These are phyloP conservation scores for Coemansia sp. DNA, from an alignment of 192 early-diverging fungal species.

Conservation along the genomic window DNA sequence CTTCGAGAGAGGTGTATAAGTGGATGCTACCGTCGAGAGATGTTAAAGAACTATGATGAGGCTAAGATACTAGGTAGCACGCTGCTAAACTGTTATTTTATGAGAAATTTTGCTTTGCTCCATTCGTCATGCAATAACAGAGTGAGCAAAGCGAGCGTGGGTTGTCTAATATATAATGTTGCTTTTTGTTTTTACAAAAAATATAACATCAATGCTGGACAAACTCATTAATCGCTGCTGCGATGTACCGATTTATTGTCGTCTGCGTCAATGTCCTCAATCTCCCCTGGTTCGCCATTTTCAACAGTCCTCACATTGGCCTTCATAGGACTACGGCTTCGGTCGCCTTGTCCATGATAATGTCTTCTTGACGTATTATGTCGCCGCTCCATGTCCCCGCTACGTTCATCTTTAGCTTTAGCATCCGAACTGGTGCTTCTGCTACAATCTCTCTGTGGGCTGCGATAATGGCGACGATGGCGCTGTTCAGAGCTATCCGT, in stretches of 20 bases:
- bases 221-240: background rate
- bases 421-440: conserved; percentile 4
- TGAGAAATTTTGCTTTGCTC: no score
- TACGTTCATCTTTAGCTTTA: conserved; percentile 7
- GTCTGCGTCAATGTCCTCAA: conserved; percentile 31
- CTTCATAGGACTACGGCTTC: background rate
- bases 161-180: background rate
- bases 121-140: no score
- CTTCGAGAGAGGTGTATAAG: no score
- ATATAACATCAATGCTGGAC: background rate
- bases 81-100: no score
- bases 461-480: background rate
- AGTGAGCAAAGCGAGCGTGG: no score
- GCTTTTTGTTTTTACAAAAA: background rate
- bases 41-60: no score
- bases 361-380: background rate
- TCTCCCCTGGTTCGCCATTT: conserved; percentile 54
- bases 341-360: background rate
- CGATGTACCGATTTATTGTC: background rate
- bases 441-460: background rate
- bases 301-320: conserved; percentile 18
- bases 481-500: background rate
- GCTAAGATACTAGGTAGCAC: no score
- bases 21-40: no score
- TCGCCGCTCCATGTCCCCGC: background rate